Evolutionary conservation across 306 rosid species (phyloP).

Genomic region (Medicago ruthenica): DNA sequence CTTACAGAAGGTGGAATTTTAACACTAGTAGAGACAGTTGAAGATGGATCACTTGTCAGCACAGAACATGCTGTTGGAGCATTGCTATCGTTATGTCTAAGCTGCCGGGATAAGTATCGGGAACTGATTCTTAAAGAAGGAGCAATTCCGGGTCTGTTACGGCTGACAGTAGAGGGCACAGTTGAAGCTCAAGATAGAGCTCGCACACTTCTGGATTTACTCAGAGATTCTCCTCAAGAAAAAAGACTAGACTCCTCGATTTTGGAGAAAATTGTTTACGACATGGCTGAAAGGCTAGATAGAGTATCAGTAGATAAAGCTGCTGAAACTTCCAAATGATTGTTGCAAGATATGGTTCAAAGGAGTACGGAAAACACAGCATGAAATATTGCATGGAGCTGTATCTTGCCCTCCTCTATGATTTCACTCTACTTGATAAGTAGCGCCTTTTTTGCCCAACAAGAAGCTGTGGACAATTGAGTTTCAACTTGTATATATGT

Average conservation of each 20-base stretch:
- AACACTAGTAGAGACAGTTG: slow-evolving; percentile 82
- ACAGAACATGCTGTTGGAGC: slow-evolving; percentile 86
- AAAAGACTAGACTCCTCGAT: slow-evolving; percentile 65
- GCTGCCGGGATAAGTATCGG: slow-evolving; percentile 81
- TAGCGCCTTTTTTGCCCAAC: slow-evolving; percentile 32
- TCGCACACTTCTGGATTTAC: slow-evolving; percentile 73
- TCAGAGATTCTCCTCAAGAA: slow-evolving; percentile 76
- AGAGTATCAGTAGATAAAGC: slow-evolving; percentile 69
- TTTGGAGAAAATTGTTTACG: slow-evolving; percentile 75
- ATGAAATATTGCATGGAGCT: slow-evolving; percentile 58
- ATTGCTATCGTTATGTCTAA: slow-evolving; percentile 67
- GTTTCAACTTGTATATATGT: slow-evolving; percentile 53
- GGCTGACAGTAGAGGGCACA: slow-evolving; percentile 85
- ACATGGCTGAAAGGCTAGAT: slow-evolving; percentile 77
- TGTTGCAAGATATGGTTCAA: slow-evolving; percentile 83
- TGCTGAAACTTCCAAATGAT: slow-evolving; percentile 74
- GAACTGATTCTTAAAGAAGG: slow-evolving; percentile 86
- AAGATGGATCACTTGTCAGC: slow-evolving; percentile 86
- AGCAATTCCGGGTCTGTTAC: slow-evolving; percentile 85
- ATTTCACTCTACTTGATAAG: slow-evolving; percentile 52
- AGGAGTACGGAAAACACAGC: slow-evolving; percentile 72
- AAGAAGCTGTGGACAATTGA: slow-evolving; percentile 41
- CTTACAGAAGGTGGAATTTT: slow-evolving; percentile 72
- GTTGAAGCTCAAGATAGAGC: slow-evolving; percentile 76
- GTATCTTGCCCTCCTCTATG: slow-evolving; percentile 53